These are phyloP conservation scores for Ploettnerulaceae sp. DNA, from an alignment of 2,329 filamentous ascomycete genomes.

Conservation along the genomic window DNA sequence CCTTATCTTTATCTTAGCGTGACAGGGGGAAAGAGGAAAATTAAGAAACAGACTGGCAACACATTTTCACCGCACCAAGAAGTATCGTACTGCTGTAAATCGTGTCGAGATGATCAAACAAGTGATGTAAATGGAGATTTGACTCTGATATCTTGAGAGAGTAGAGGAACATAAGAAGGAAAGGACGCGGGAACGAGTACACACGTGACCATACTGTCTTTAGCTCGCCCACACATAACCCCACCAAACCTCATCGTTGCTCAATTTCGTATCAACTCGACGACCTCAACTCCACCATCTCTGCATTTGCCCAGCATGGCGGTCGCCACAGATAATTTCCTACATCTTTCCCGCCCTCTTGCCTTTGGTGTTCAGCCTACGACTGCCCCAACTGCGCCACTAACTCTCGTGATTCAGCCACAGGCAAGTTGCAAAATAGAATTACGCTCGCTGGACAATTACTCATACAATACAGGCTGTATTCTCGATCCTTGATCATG, in stretches of 20 bases:
- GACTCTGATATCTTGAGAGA: no score
- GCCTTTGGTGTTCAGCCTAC: constrained; percentile 81
- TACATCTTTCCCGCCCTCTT: constrained; percentile 90
- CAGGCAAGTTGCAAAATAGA: constrained; percentile 57
- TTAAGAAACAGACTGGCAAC: background rate
- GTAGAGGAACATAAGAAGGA: no score
- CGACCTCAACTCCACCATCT: constrained; percentile 13
- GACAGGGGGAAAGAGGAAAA: no score
- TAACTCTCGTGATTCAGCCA: constrained; percentile 91
- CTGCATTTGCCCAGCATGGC: constrained; percentile 68
- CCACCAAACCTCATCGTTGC: background rate
- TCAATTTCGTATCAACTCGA: background rate
- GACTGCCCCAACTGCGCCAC: constrained; percentile 70
- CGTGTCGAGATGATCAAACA: no score
- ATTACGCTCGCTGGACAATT: background rate
- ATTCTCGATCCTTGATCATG: constrained; percentile 86
- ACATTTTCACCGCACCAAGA: background rate
- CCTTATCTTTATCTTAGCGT: constrained; percentile 45
- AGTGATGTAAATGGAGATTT: no score
- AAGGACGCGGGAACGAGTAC: no score
- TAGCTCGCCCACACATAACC: background rate
- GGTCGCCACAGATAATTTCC: constrained; percentile 71
- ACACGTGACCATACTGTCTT: no score
- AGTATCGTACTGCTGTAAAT: no score
- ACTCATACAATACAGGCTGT: constrained; percentile 47